Conservation (phyloP, 176 grass and related monocot genomes). For the Triticum aestivum region IWGSC_CS_RefSeq_v2.1 NC_057805.1:378205997-378206496, state of each 20-base stretch:
- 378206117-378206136: conserved; percentile 2
- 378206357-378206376: neutral
- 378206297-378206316: conserved; percentile 6
- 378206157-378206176: neutral
- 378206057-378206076: neutral
- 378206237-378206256: conserved; percentile 12
- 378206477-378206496: no score
- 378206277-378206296: neutral
- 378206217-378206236: neutral
- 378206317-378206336: neutral
- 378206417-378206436: neutral
- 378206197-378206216: neutral
- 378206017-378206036: neutral
- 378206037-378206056: neutral
- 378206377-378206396: neutral
- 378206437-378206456: no score
- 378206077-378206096: conserved; percentile 18
- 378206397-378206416: conserved; percentile 19
- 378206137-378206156: neutral
- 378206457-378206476: no score
- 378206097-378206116: neutral
- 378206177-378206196: neutral
- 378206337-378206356: neutral
- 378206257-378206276: neutral
- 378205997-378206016: neutral